These are phyloP conservation scores for Anastatica hierochuntica DNA, from an alignment of 345 rosid species.

Conservation along the genomic window DNA sequence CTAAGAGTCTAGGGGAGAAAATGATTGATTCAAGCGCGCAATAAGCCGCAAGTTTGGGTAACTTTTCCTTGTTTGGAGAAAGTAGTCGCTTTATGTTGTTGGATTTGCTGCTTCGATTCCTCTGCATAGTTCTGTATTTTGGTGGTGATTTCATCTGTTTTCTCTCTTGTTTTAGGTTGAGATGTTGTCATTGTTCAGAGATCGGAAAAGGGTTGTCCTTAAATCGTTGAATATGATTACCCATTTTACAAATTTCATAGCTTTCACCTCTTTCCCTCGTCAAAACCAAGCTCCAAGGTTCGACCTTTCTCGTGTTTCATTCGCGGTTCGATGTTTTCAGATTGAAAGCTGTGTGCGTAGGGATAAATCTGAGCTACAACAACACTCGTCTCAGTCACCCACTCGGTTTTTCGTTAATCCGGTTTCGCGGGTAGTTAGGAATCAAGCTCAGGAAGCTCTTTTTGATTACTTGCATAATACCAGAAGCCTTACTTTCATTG, in stretches of 20 bases:
- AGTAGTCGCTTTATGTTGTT: too few relatives aligned
- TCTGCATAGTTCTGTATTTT: neutral
- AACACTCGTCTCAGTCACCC: slow-evolving; percentile 21
- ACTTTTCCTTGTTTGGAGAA: neutral
- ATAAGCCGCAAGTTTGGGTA: neutral
- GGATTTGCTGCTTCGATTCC: neutral
- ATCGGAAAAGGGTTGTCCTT: slow-evolving; percentile 17
- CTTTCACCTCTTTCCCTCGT: slow-evolving; percentile 20
- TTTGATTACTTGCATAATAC: slow-evolving; percentile 72
- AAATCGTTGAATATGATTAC: slow-evolving; percentile 29
- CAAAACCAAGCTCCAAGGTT: slow-evolving; percentile 21
- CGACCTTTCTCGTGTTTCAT: slow-evolving; percentile 26
- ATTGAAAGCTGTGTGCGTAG: slow-evolving; percentile 18
- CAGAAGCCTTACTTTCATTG: slow-evolving; percentile 44
- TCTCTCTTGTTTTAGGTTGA: neutral
- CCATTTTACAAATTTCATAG: slow-evolving; percentile 18
- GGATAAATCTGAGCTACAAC: slow-evolving; percentile 11
- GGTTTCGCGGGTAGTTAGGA: slow-evolving; percentile 33
- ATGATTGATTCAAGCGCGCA: slow-evolving; percentile 1
- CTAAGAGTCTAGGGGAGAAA: neutral
- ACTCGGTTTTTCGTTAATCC: slow-evolving; percentile 20
- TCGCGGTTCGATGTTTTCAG: slow-evolving; percentile 24
- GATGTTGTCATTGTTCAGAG: slow-evolving; percentile 30
- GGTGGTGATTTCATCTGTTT: neutral
- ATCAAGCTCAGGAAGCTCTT: slow-evolving; percentile 48